These are phyloP conservation scores for Amaranthus tricolor DNA, from an alignment of 179 eudicot genomes.

Conservation along the genomic window DNA sequence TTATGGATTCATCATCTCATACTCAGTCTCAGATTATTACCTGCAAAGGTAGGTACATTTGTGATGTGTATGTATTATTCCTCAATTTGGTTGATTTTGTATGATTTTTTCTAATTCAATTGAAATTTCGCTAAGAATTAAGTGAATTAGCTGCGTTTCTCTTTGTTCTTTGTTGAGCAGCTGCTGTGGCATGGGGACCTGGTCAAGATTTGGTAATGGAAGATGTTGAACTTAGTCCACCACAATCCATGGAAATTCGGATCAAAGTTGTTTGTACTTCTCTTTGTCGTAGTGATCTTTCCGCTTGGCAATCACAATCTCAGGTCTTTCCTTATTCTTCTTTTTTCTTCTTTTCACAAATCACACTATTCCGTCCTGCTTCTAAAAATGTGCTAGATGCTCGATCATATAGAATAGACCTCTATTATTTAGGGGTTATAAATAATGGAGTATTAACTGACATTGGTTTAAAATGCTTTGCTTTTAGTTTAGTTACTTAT, in stretches of 20 bases:
- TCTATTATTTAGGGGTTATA: not conserved
- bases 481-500: not conserved
- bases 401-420: not conserved
- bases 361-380: not conserved
- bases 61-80: not conserved
- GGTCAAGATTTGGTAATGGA: constrained; percentile 76
- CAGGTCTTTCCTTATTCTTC: constrained; percentile 35
- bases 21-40: constrained; percentile 26
- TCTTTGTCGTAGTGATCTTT: constrained; percentile 82
- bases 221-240: constrained; percentile 91
- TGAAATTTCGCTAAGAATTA: not conserved
- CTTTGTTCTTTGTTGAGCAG: constrained; percentile 20
- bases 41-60: constrained; percentile 26
- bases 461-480: not conserved
- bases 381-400: too few relatives aligned
- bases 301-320: constrained; percentile 87
- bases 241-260: constrained; percentile 80
- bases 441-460: not conserved
- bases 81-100: not conserved
- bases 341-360: not conserved
- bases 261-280: constrained; percentile 88
- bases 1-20: constrained; percentile 13
- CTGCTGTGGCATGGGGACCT: constrained; percentile 93
- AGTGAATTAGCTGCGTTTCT: not conserved
- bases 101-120: not conserved